These are phyloP conservation scores for Colletotrichum sp. DNA, from an alignment of 2,329 filamentous ascomycete species.

Conservation along the genomic window DNA sequence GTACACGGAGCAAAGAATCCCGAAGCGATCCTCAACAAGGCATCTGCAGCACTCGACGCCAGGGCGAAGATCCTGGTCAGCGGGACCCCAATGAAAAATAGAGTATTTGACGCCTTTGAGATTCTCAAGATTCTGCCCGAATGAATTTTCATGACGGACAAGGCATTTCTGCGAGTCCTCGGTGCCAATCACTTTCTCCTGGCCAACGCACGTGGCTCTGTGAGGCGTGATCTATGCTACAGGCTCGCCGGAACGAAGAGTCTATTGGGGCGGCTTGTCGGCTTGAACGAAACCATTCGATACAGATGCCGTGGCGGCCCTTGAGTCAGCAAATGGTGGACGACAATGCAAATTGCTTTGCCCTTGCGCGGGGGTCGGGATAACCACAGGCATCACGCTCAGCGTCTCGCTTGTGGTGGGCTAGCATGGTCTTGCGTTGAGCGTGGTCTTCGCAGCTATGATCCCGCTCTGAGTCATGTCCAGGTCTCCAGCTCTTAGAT, in stretches of 20 bases:
- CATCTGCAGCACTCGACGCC: neutral
- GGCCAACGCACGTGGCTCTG: neutral
- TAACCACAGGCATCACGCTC: neutral
- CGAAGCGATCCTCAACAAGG: neutral
- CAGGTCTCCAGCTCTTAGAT: neutral
- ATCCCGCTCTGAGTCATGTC: neutral
- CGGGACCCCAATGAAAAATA: neutral
- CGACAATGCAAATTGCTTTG: neutral
- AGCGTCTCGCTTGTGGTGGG: neutral
- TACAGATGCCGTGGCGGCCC: neutral
- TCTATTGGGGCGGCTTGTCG: neutral
- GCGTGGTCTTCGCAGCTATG: neutral
- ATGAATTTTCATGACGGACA: neutral
- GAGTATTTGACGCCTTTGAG: neutral
- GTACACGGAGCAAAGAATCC: neutral
- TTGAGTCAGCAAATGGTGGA: neutral
- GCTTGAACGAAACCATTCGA: neutral
- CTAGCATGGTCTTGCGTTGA: neutral
- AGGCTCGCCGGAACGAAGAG: neutral
- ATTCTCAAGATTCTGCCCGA: neutral
- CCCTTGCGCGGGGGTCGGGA: neutral
- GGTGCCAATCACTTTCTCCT: neutral
- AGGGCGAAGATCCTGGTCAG: neutral
- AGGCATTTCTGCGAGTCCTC: too few species aligned
- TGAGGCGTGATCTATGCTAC: neutral